These are phyloP conservation scores for Candida sojae DNA, from an alignment of 1,139 yeast species.

Conservation along the genomic window DNA sequence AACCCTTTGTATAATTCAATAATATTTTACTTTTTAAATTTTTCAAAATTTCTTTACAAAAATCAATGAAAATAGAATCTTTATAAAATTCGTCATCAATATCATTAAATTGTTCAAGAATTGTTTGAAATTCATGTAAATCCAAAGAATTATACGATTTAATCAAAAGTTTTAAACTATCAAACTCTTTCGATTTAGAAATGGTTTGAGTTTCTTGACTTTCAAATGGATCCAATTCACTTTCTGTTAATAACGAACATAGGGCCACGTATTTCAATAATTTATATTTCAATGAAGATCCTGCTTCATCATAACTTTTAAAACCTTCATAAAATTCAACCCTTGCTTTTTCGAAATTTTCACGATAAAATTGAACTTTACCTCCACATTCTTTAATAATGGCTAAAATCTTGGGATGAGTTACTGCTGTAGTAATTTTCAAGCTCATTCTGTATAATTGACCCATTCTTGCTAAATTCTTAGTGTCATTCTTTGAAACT, in stretches of 20 bases:
- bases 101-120: slow-evolving; percentile 12
- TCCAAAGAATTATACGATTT: slow-evolving; percentile 34
- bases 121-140: slow-evolving; percentile 22
- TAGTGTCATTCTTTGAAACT: slow-evolving; percentile 16
- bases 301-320: slow-evolving; percentile 79
- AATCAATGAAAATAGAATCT: slow-evolving; percentile 33
- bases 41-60: slow-evolving; percentile 27
- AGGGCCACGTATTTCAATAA: slow-evolving; percentile 64
- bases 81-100: slow-evolving; percentile 22
- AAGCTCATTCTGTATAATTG: slow-evolving; percentile 51
- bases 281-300: slow-evolving; percentile 55
- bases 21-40: slow-evolving; percentile 35
- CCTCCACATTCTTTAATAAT: slow-evolving; percentile 77
- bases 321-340: slow-evolving; percentile 71
- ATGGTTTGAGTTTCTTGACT: slow-evolving; percentile 58
- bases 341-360: slow-evolving; percentile 63
- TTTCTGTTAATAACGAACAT: slow-evolving; percentile 64
- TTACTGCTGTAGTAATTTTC: slow-evolving; percentile 59
- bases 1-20: slow-evolving; percentile 30
- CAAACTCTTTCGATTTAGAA: slow-evolving; percentile 37
- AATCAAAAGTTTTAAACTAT: slow-evolving; percentile 29
- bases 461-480: slow-evolving; percentile 41
- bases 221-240: slow-evolving; percentile 67
- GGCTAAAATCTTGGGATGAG: slow-evolving; percentile 75
- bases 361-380: slow-evolving; percentile 60